phyloP scores from a whole-genome alignment of 441 rosid genomes.

The Bocquillonia castaneifolia region DNA sequence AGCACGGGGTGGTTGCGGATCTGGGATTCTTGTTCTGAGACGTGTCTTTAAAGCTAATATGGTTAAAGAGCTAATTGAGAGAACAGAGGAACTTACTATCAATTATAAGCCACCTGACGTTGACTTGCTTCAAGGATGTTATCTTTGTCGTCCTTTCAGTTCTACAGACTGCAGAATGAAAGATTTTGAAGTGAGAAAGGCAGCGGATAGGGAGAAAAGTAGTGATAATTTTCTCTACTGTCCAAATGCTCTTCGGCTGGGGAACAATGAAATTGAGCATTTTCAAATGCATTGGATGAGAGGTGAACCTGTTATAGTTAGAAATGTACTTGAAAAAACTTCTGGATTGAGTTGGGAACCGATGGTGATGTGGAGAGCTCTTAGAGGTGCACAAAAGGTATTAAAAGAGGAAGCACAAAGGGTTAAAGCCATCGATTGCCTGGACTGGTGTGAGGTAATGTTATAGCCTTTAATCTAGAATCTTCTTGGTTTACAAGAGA shows the following conservation, averaged over 20 bases:
- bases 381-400: constrained; percentile 39
- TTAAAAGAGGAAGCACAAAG: constrained; percentile 38
- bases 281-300: constrained; percentile 77
- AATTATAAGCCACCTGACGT: constrained; percentile 21
- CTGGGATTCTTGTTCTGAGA: constrained; percentile 37
- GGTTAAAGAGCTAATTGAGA: constrained; percentile 43
- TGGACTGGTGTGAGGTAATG: constrained; percentile 71
- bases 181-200: constrained; percentile 43
- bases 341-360: constrained; percentile 92
- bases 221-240: constrained; percentile 60
- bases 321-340: constrained; percentile 59
- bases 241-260: constrained; percentile 42
- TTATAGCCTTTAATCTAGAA: too few relatives aligned
- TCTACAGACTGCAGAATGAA: constrained; percentile 26
- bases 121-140: constrained; percentile 24
- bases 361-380: constrained; percentile 82
- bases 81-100: constrained; percentile 40
- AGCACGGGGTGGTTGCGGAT: constrained; percentile 52
- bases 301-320: constrained; percentile 75
- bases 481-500: too few relatives aligned
- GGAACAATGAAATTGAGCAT: constrained; percentile 51
- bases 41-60: constrained; percentile 42
- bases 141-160: constrained; percentile 26
- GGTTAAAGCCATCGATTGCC: constrained; percentile 62
- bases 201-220: constrained; percentile 51